These are phyloP conservation scores for Phaeosphaeriaceae sp. DNA, from an alignment of 2,329 filamentous ascomycete species.

Conservation along the genomic window DNA sequence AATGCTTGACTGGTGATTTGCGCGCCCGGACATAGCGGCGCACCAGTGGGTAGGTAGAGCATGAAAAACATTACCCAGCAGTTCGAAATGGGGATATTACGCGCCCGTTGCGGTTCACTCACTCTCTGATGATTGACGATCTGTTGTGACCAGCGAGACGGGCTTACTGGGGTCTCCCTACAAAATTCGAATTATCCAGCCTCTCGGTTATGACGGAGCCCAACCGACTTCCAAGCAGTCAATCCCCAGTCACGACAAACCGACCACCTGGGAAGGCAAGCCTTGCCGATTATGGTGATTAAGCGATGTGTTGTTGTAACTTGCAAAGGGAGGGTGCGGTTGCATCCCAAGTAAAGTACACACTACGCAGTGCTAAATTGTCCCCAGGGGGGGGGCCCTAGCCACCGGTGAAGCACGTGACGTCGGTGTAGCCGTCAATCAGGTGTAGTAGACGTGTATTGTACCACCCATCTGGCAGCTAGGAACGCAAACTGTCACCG, in stretches of 20 bases:
- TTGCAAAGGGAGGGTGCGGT: too few relatives aligned
- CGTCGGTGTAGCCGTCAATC: conserved; percentile 20
- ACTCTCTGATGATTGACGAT: neutral
- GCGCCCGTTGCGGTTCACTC: neutral
- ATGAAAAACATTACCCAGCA: neutral
- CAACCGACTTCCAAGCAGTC: conserved; percentile 19
- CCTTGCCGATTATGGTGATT: too few relatives aligned
- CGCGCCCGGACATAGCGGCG: neutral
- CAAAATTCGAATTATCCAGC: conserved; percentile 10
- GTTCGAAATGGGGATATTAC: neutral
- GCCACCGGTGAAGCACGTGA: conserved; percentile 22
- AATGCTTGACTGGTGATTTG: neutral
- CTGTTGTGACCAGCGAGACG: conserved; percentile 6
- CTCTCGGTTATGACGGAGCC: conserved; percentile 19
- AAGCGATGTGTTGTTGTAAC: too few relatives aligned
- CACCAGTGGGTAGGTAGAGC: too few relatives aligned
- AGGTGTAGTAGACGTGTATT: too few relatives aligned
- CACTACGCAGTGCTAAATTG: neutral
- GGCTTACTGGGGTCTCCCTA: conserved; percentile 6
- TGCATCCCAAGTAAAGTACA: neutral
- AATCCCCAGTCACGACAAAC: conserved; percentile 23
- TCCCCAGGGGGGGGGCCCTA: conserved; percentile 11
- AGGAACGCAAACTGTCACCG: neutral
- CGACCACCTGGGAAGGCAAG: conserved; percentile 22
- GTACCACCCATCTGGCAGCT: neutral